A percentile compares a stretch with the other conserved stretches of the same genome.
Conservation (phyloP, 345 rosid genomes). For the Citrus sinensis region DVS_A1.0 CM039163.1:42093001-42093500, state of each 20-base stretch:
- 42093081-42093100: neutral
- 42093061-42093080: neutral
- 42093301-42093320: constrained; percentile 75
- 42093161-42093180: neutral
- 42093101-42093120: neutral
- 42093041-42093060: neutral
- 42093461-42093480: constrained; percentile 84
- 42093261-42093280: neutral
- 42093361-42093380: constrained; percentile 98
- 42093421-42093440: constrained; percentile 82
- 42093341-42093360: constrained; percentile 90
- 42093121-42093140: neutral
- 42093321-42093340: constrained; percentile 99
- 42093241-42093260: neutral
- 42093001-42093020: neutral
- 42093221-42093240: neutral
- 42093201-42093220: neutral
- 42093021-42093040: neutral
- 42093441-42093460: constrained; percentile 65
- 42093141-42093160: neutral
- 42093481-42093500: constrained; percentile 48
- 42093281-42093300: constrained; percentile 5
- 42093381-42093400: constrained; percentile 95
- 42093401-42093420: constrained; percentile 92
- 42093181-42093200: neutral